Evolutionary conservation across 257 asterid genomes (phyloP).

Genomic region (Capsicum chinense): DNA sequence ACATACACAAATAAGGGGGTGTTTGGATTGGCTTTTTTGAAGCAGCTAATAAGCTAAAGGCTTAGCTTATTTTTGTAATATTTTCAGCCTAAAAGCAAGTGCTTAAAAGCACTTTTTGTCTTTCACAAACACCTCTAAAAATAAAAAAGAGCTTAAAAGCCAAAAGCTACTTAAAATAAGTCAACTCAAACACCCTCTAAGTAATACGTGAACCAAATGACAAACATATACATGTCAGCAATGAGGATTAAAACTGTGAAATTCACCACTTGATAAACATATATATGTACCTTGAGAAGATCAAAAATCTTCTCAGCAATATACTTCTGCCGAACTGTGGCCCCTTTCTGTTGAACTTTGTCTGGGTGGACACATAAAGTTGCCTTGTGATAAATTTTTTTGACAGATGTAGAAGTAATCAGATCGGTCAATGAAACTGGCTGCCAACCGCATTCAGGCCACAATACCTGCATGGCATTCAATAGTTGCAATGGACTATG

Average conservation of each 20-base stretch:
- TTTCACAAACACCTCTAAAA: too few relatives aligned
- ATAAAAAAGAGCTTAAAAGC: too few relatives aligned
- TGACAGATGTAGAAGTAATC: constrained; percentile 82
- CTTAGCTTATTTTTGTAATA: too few relatives aligned
- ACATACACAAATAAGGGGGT: neutral
- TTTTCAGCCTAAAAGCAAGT: too few relatives aligned
- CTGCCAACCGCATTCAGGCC: constrained; percentile 90
- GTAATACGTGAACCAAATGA: neutral
- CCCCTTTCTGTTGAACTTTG: constrained; percentile 94
- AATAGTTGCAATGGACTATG: constrained; percentile 9
- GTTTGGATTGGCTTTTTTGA: too few relatives aligned
- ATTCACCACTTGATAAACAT: constrained; percentile 5
- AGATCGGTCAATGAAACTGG: constrained; percentile 79
- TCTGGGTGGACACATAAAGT: constrained; percentile 82
- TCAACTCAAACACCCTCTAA: too few relatives aligned
- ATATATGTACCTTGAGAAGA: constrained; percentile 70
- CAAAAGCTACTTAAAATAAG: too few relatives aligned
- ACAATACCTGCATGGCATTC: constrained; percentile 56
- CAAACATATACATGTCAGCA: neutral
- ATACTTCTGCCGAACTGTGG: constrained; percentile 70
- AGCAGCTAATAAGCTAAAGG: too few relatives aligned
- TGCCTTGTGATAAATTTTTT: constrained; percentile 70
- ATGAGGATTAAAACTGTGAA: neutral
- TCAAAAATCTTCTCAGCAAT: constrained; percentile 93
- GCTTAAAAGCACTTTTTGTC: too few relatives aligned